These are phyloP conservation scores for Hypoxylon intermedium DNA, from an alignment of 495 filamentous ascomycete species.

Conservation along the genomic window DNA sequence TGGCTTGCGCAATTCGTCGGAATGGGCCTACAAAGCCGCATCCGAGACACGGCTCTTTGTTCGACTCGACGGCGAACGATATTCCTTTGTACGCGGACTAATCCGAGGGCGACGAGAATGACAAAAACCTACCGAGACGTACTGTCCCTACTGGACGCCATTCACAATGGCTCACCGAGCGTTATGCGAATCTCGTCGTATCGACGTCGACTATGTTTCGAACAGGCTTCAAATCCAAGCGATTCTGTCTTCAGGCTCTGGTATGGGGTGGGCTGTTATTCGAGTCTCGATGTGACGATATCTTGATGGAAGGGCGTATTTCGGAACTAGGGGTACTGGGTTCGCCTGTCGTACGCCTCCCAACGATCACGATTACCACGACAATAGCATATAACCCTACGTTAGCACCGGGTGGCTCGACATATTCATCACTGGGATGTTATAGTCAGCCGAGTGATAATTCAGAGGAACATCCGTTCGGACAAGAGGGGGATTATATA, in stretches of 20 bases:
- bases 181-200: slow-evolving; percentile 13
- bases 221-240: slow-evolving; percentile 20
- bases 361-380: slow-evolving; percentile 37
- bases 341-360: slow-evolving; percentile 1
- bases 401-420: slow-evolving; percentile 13
- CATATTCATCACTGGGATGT: slow-evolving; percentile 27
- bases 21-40: slow-evolving; percentile 35
- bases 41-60: slow-evolving; percentile 37
- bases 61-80: slow-evolving; percentile 5
- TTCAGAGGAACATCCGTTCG: slow-evolving; percentile 19
- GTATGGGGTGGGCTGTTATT: slow-evolving; percentile 26
- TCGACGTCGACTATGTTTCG: slow-evolving; percentile 24
- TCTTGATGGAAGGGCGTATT: slow-evolving; percentile 2
- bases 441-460: slow-evolving; percentile 4
- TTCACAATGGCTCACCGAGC: slow-evolving; percentile 24
- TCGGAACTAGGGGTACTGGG: slow-evolving; percentile 25
- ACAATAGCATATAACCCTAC: slow-evolving; percentile 36
- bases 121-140: slow-evolving; percentile 18
- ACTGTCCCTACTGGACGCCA: slow-evolving; percentile 4
- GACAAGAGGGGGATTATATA: slow-evolving; percentile 4
- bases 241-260: slow-evolving; percentile 17
- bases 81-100: slow-evolving; percentile 32
- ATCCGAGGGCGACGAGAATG: slow-evolving; percentile 18
- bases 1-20: slow-evolving; percentile 29
- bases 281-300: slow-evolving; percentile 26